These are phyloP conservation scores for Blastobotrys proliferans DNA, from an alignment of 1,139 yeast species.

Conservation along the genomic window DNA sequence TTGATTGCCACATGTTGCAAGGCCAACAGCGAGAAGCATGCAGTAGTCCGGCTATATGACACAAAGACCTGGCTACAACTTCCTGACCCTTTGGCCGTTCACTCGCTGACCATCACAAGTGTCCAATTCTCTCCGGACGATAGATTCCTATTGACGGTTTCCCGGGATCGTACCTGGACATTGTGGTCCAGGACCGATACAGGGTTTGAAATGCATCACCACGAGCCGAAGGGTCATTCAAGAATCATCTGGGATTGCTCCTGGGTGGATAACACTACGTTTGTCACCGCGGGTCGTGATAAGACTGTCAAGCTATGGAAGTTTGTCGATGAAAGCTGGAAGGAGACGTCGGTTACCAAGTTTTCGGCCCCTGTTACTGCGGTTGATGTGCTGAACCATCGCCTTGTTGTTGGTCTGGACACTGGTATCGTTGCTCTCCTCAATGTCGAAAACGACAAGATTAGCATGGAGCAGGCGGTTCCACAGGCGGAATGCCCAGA, in stretches of 20 bases:
- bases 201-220: constrained; percentile 40
- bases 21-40: constrained; percentile 79
- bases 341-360: constrained; percentile 26
- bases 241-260: constrained; percentile 95
- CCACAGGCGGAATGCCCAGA: constrained; percentile 50
- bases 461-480: constrained; percentile 31
- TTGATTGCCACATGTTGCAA: constrained; percentile 87
- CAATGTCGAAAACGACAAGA: constrained; percentile 23
- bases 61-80: constrained; percentile 60
- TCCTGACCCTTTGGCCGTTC: constrained; percentile 50
- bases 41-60: constrained; percentile 75
- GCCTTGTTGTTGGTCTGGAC: constrained; percentile 71
- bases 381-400: constrained; percentile 47
- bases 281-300: constrained; percentile 88
- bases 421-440: constrained; percentile 47
- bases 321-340: constrained; percentile 26
- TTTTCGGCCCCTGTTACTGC: constrained; percentile 64
- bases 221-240: constrained; percentile 69
- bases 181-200: constrained; percentile 54
- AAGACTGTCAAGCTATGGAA: constrained; percentile 73
- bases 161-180: constrained; percentile 85
- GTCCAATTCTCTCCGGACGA: constrained; percentile 74
- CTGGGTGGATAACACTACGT: constrained; percentile 49
- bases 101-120: constrained; percentile 80
- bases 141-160: constrained; percentile 65